A percentile compares a stretch with the other conserved stretches of the same genome.
These are phyloP conservation scores for Avicennia marina DNA, from an alignment of 257 asterid species.

Conservation along the genomic window DNA sequence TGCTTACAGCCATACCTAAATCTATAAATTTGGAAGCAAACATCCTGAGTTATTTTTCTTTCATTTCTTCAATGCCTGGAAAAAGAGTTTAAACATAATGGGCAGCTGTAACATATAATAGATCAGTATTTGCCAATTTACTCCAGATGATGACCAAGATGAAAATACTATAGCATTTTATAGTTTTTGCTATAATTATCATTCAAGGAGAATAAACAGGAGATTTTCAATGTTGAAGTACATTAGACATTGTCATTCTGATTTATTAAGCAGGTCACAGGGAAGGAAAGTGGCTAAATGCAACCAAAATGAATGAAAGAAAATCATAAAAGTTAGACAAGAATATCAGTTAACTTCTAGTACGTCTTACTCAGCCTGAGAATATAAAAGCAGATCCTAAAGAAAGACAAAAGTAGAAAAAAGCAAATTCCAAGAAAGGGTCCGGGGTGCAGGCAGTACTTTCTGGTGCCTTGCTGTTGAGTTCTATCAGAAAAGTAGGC, in stretches of 20 bases:
- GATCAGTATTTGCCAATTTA: neutral
- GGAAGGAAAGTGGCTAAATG: neutral
- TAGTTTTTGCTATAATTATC: neutral
- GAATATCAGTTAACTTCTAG: neutral
- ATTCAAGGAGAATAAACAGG: neutral
- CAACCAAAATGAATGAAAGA: neutral
- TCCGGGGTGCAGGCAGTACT: neutral
- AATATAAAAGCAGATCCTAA: neutral
- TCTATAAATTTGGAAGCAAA: neutral
- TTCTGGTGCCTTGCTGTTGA: neutral
- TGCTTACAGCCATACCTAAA: neutral
- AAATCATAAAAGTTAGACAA: neutral
- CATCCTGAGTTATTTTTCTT: too few relatives aligned
- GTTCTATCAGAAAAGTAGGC: neutral
- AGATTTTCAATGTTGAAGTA: slow-evolving; percentile 2
- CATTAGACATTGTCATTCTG: neutral
- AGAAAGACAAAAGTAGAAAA: neutral
- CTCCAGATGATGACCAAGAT: slow-evolving; percentile 5
- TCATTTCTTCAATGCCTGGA: neutral
- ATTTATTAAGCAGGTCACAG: neutral
- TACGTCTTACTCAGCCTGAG: neutral
- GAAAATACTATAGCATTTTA: neutral
- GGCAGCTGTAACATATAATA: neutral
- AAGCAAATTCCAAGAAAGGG: neutral
- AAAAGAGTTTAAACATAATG: neutral